A percentile compares a stretch with the other conserved stretches of the same genome.
Evolutionary conservation across 441 rosid genomes (phyloP).

Genomic region (Populus hybrid): DNA sequence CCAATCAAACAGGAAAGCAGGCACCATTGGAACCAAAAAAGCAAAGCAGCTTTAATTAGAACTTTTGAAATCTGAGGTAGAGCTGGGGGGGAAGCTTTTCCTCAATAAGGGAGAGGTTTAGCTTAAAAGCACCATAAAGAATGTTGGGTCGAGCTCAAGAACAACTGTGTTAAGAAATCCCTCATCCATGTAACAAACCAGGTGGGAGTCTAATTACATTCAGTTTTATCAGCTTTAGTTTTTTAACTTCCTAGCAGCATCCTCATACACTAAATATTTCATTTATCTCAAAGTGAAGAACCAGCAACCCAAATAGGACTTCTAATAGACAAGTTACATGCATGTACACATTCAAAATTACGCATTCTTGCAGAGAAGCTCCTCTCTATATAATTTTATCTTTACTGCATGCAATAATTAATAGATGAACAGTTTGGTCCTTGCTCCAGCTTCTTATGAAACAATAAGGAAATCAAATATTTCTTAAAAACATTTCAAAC

Average conservation of each 20-base stretch:
- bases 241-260: not conserved
- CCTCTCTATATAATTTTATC: not conserved
- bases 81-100: not conserved
- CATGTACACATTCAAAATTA: not conserved
- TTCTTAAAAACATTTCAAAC: not conserved
- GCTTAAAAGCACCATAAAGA: not conserved
- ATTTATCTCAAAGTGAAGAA: not conserved
- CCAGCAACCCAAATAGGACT: not conserved
- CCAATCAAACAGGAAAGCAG: constrained; percentile 3
- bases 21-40: not conserved
- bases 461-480: not conserved
- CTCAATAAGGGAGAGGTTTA: not conserved
- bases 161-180: not conserved
- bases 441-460: not conserved
- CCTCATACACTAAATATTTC: not conserved
- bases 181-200: not conserved
- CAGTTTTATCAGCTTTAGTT: not conserved
- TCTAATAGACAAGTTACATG: not conserved
- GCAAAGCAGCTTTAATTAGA: not conserved
- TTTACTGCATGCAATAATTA: not conserved
- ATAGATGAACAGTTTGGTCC: not conserved
- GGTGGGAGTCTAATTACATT: not conserved
- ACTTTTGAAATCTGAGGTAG: not conserved
- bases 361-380: not conserved
- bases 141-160: not conserved